Percentiles rank a stretch among this genome's conserved stretches.
These are phyloP conservation scores for Tympanopsis confertula DNA, from an alignment of 2,329 filamentous ascomycete genomes.

Conservation along the genomic window DNA sequence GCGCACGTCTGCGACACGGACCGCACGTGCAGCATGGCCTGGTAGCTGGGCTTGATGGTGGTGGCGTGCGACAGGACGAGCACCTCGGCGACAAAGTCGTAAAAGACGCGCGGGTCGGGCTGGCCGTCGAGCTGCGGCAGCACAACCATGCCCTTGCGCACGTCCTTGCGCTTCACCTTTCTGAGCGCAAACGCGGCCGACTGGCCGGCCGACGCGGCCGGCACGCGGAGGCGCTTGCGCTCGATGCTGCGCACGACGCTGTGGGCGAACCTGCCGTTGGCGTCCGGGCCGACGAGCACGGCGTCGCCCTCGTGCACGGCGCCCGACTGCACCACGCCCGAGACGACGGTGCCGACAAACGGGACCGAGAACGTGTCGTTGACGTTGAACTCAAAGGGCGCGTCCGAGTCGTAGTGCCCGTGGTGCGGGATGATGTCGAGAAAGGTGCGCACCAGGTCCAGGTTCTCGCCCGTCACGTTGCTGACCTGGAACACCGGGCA, in stretches of 20 bases:
- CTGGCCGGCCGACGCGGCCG: slow-evolving; percentile 80
- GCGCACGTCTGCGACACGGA: slow-evolving; percentile 90
- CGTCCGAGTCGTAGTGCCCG: slow-evolving; percentile 78
- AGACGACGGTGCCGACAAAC: slow-evolving; percentile 91
- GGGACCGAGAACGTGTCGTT: slow-evolving; percentile 98
- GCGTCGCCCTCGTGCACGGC: slow-evolving; percentile 83
- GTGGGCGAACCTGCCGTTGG: slow-evolving; percentile 74
- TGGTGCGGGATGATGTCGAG: slow-evolving; percentile 91
- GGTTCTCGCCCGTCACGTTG: slow-evolving; percentile 85
- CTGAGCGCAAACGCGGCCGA: slow-evolving; percentile 86
- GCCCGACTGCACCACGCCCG: slow-evolving; percentile 79
- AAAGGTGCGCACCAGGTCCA: slow-evolving; percentile 84
- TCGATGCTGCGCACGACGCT: slow-evolving; percentile 88
- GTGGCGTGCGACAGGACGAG: slow-evolving; percentile 91
- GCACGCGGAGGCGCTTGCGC: slow-evolving; percentile 80
- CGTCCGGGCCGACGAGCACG: slow-evolving; percentile 81
- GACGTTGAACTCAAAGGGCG: slow-evolving; percentile 85
- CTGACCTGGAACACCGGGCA: slow-evolving; percentile 97
- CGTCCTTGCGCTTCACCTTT: slow-evolving; percentile 77
- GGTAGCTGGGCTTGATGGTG: slow-evolving; percentile 92
- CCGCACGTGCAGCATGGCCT: slow-evolving; percentile 95
- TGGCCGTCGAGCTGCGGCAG: slow-evolving; percentile 70
- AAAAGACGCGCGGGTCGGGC: slow-evolving; percentile 41
- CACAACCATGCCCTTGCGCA: slow-evolving; percentile 96
- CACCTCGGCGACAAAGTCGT: slow-evolving; percentile 20